Conservation (phyloP, 495 filamentous ascomycete species). For the Neurospora discreta region DNA sequence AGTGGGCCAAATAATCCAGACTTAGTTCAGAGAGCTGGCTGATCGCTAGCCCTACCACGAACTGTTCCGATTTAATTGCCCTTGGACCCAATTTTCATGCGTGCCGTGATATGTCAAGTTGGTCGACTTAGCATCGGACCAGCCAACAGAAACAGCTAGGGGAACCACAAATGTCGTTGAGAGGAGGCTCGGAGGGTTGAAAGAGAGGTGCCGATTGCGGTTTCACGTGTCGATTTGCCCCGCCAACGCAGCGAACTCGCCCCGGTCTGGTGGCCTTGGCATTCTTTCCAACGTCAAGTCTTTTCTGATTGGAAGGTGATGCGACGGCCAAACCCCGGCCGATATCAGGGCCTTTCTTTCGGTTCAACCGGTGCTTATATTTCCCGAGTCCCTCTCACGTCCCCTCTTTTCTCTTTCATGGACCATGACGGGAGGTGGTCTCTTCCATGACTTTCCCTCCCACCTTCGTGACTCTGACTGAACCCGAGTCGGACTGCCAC, state of each 20-base stretch:
- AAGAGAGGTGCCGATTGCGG: conserved; percentile 4
- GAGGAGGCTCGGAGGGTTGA: not conserved
- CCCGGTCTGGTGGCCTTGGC: conserved; percentile 7
- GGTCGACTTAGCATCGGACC: not conserved
- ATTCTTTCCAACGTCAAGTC: conserved; percentile 13
- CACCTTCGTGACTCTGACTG: not conserved
- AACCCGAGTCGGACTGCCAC: not conserved
- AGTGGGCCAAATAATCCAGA: not conserved
- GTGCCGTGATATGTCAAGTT: not conserved
- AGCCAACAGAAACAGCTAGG: conserved; percentile 1
- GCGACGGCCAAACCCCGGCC: conserved; percentile 3
- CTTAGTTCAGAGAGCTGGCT: not conserved
- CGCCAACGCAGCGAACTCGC: conserved; percentile 1
- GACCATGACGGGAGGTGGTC: not conserved
- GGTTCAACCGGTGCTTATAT: not conserved
- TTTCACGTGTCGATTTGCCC: conserved; percentile 6
- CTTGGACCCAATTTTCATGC: not conserved
- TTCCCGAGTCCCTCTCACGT: not conserved
- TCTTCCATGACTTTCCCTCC: not conserved
- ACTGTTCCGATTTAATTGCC: not conserved
- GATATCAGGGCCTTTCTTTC: conserved; percentile 14
- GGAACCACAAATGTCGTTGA: conserved; percentile 9
- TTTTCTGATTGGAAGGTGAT: conserved; percentile 15
- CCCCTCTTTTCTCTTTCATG: not conserved
- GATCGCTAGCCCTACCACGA: not conserved